Percentiles rank a stretch among this genome's conserved stretches.
Evolutionary conservation across 768 basidiomycete genomes (phyloP).

Genomic region (Trametes cinnabarina): DNA sequence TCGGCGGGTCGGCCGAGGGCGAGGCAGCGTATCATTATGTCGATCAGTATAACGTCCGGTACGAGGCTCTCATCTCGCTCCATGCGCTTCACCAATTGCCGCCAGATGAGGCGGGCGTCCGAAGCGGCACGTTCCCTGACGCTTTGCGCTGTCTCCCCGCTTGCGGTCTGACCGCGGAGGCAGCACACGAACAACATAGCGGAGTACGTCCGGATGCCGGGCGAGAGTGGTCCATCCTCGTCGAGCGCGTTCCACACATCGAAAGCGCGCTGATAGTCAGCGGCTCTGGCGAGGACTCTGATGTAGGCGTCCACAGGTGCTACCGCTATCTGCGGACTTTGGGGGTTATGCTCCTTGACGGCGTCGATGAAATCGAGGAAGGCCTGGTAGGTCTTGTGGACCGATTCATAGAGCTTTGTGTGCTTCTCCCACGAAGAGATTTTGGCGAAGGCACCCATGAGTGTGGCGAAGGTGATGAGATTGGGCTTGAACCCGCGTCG

Average conservation of each 20-base stretch:
- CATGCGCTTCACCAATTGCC: conserved; percentile 53
- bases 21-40: conserved; percentile 53
- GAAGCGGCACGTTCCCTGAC: conserved; percentile 47
- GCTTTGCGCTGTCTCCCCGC: conserved; percentile 13
- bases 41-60: conserved; percentile 54
- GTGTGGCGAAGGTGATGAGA: conserved; percentile 62
- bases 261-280: conserved; percentile 63
- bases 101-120: conserved; percentile 73
- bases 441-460: conserved; percentile 59
- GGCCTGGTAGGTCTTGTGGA: conserved; percentile 57
- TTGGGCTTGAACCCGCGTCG: conserved; percentile 74
- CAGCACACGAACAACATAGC: conserved; percentile 58
- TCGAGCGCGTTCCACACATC: conserved; percentile 73
- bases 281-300: conserved; percentile 59
- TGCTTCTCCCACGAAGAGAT: conserved; percentile 60
- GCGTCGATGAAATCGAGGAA: conserved; percentile 51
- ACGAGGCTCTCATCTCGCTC: conserved; percentile 44
- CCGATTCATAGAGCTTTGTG: conserved; percentile 61
- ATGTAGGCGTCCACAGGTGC: conserved; percentile 62
- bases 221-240: conserved; percentile 57
- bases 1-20: conserved; percentile 56
- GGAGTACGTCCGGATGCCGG: conserved; percentile 60
- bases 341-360: conserved; percentile 47
- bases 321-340: conserved; percentile 46
- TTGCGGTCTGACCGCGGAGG: conserved; percentile 29